Evolutionary conservation across 177 flowering plant species (phyloP).

Genomic region (Vitis hybrid): DNA sequence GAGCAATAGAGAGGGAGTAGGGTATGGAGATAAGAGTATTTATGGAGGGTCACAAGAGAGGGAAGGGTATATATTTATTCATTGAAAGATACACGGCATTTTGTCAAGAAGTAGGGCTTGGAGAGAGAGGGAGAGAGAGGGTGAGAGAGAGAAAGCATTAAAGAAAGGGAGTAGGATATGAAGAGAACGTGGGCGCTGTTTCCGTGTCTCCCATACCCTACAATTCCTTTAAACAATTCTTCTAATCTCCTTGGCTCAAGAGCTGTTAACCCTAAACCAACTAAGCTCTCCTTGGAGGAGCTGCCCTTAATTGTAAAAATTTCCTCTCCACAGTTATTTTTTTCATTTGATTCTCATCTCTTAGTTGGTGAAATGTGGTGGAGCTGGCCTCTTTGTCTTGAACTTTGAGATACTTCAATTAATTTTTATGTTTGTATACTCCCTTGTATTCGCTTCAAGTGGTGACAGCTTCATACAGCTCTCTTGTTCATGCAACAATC

Average conservation of each 20-base stretch:
- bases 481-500: too few relatives aligned
- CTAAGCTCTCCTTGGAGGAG: constrained; percentile 31
- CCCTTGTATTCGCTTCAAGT: not conserved
- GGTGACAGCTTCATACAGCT: not conserved
- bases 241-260: constrained; percentile 70
- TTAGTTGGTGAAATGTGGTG: constrained; percentile 3
- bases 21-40: constrained; percentile 47
- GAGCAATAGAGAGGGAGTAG: constrained; percentile 26
- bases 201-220: constrained; percentile 66
- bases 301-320: constrained; percentile 26
- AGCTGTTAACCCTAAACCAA: constrained; percentile 49
- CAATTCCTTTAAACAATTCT: constrained; percentile 31
- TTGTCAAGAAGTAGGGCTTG: constrained; percentile 30
- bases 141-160: constrained; percentile 12
- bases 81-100: constrained; percentile 43
- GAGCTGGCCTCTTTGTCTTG: not conserved
- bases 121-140: constrained; percentile 12
- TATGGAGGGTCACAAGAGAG: constrained; percentile 66
- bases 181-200: constrained; percentile 93
- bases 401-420: not conserved
- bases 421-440: too few relatives aligned
- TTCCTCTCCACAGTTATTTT: constrained; percentile 7
- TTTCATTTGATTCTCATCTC: not conserved
- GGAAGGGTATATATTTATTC: constrained; percentile 48
- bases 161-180: constrained; percentile 44